Evolutionary conservation across 805 yeast genomes (phyloP).

Genomic region (Saccharomycopsis olivae): DNA sequence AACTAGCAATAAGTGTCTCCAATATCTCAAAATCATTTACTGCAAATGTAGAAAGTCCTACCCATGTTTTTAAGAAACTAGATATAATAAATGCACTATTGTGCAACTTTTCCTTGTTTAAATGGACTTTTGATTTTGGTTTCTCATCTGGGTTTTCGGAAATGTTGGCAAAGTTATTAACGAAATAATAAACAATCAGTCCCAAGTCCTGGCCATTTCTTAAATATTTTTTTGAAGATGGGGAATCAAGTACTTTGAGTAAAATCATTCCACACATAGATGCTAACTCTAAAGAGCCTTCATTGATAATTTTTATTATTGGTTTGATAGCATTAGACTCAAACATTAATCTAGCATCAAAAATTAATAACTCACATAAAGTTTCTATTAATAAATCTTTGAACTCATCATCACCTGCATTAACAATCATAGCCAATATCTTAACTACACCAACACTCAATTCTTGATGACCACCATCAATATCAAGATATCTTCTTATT

Average conservation of each 20-base stretch:
- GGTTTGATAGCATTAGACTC: constrained; percentile 34
- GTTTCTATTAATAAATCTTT: constrained; percentile 43
- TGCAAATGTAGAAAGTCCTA: constrained; percentile 63
- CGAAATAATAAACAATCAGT: constrained; percentile 39
- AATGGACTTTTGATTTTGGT: constrained; percentile 30
- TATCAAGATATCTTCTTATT: constrained; percentile 48
- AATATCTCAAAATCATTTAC: constrained; percentile 46
- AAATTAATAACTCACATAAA: constrained; percentile 37
- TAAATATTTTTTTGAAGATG: constrained; percentile 41
- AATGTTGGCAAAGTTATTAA: constrained; percentile 6
- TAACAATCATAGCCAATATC: constrained; percentile 54
- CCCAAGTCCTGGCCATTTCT: constrained; percentile 50
- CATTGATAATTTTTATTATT: constrained; percentile 38
- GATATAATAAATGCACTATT: constrained; percentile 50
- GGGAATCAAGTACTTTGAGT: constrained; percentile 45
- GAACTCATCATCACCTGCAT: constrained; percentile 40
- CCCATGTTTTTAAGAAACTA: constrained; percentile 55
- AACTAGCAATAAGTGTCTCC: constrained; percentile 46
- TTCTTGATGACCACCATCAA: constrained; percentile 40
- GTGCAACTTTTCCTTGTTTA: constrained; percentile 45
- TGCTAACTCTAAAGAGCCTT: constrained; percentile 40
- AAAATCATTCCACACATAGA: constrained; percentile 36
- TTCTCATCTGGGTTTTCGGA: neutral
- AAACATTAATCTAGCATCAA: constrained; percentile 32
- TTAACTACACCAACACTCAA: constrained; percentile 49